Base-by-base conservation (phyloP, 805 yeast genomes). In the Starmerella sp. region DNA sequence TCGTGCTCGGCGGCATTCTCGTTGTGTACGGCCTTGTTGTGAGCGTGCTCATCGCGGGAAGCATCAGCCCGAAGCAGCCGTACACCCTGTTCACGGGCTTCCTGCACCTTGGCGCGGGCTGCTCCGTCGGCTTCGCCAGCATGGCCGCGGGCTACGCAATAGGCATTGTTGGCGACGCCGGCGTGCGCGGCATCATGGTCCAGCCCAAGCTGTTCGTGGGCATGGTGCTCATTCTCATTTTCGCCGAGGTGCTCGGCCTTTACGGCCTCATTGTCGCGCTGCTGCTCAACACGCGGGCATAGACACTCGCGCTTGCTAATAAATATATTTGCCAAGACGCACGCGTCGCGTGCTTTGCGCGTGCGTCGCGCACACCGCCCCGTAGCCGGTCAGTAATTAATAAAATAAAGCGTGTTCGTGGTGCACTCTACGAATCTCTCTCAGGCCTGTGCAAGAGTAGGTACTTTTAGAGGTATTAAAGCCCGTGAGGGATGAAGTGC, bases 1-100 rank as follows among this genome's bases (percentile, higher is more conserved):
- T 93, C 48, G 96, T 93, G 61, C 89, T 93, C 95, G 82, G 93
- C 60, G 99, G 99, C 80, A 93, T 93, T 66, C 75, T 93, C 57
- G 89, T 97, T 10, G 96, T 93, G 52, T 93, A 93, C 69, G 99
- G 99, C 3, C 77, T 93, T 51, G 99, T 93, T 28, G 99, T 93
- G 48, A 85, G 96, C 15, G 98, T 93, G 43, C 76, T 93, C 65
- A 91, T 93, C 65, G 96, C 98, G 30, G 75, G 74, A 43, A 89
- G 87, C 7, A 74, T 90, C 62, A 78, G 83, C 30, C 97, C 97
- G 38, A 70, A 79, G 41, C 81, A 81, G 60, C 78, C 82, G 49
- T 90, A 93, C 71, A 82, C 96, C 4, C 73, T 93, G 54, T 93
- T 87, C 73, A 86, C 87, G 67, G 98, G 98, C n/a, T 89, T 89